A percentile compares a stretch with the other conserved stretches of the same genome.
Conservation (phyloP, 208 protist species). For the Trypanosoma lewisi region DNA sequence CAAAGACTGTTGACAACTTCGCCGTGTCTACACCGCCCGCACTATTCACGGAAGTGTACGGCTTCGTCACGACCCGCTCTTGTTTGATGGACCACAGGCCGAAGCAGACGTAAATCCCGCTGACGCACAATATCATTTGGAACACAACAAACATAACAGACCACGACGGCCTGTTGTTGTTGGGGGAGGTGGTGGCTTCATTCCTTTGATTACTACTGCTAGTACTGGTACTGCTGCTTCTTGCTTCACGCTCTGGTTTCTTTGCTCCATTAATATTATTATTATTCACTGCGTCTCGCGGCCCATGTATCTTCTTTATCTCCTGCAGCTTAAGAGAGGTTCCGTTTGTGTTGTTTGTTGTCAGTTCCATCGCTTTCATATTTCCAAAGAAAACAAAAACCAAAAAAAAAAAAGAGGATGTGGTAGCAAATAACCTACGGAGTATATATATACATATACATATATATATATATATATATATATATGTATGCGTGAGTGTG, state of each 20-base stretch:
- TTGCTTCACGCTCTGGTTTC: neutral
- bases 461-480: too few species aligned
- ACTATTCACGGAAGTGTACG: constrained; percentile 33
- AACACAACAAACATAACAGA: constrained; percentile 20
- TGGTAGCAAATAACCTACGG: too few species aligned
- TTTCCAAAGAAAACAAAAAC: too few species aligned
- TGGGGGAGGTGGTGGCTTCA: too few species aligned
- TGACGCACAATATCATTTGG: constrained; percentile 63
- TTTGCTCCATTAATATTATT: neutral
- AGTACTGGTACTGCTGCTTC: neutral
- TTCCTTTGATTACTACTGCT: too few species aligned
- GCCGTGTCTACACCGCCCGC: constrained; percentile 11
- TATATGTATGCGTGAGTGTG: too few species aligned
- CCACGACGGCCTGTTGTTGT: too few species aligned
- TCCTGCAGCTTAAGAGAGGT: neutral
- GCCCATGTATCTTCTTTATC: neutral
- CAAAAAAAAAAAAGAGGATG: too few species aligned
- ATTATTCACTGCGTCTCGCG: neutral
- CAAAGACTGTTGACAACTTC: constrained; percentile 38
- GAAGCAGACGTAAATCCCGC: constrained; percentile 83
- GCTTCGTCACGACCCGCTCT: constrained; percentile 71
- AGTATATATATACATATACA: too few species aligned
- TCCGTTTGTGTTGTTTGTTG: neutral
- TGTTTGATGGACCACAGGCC: constrained; percentile 83
- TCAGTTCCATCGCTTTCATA: too few species aligned